These are phyloP conservation scores for Phytophthora macrochlamydospora DNA, from an alignment of 352 stramenopile genomes.

Conservation along the genomic window DNA sequence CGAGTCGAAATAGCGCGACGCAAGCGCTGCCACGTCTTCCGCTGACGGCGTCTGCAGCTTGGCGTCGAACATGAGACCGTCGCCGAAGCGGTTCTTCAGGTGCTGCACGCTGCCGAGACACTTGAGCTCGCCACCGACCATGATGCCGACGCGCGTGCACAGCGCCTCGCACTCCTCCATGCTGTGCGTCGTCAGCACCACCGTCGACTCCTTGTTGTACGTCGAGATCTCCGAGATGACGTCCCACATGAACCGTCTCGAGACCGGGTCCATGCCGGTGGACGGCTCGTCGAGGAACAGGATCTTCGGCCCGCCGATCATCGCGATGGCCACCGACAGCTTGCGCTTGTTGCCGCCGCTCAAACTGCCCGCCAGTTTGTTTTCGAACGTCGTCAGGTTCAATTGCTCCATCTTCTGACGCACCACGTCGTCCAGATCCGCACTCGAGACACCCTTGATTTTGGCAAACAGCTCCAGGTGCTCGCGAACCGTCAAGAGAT, in stretches of 20 bases:
- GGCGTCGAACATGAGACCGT: slow-evolving; percentile 92
- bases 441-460: slow-evolving; percentile 79
- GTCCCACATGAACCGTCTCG: slow-evolving; percentile 94
- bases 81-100: slow-evolving; percentile 95
- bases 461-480: slow-evolving; percentile 82
- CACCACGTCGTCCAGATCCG: slow-evolving; percentile 26
- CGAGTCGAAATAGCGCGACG: slow-evolving; percentile 26
- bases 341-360: slow-evolving; percentile 93
- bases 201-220: slow-evolving; percentile 67
- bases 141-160: slow-evolving; percentile 94
- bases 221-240: slow-evolving; percentile 88
- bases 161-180: slow-evolving; percentile 96
- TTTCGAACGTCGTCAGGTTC: slow-evolving; percentile 67
- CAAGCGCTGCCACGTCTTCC: slow-evolving; percentile 15
- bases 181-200: slow-evolving; percentile 95
- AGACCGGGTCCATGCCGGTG: slow-evolving; percentile 95
- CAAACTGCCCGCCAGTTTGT: slow-evolving; percentile 73
- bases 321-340: slow-evolving; percentile 92
- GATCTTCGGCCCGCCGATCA: slow-evolving; percentile 92
- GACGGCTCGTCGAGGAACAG: slow-evolving; percentile 93
- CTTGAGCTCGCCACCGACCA: slow-evolving; percentile 77
- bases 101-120: slow-evolving; percentile 93
- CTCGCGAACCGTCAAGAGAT: slow-evolving; percentile 77
- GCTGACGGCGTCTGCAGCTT: slow-evolving; percentile 50
- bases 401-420: slow-evolving; percentile 68